Conservation (phyloP, 2,329 filamentous ascomycete species). For the Falciphora oryzae region DNA sequence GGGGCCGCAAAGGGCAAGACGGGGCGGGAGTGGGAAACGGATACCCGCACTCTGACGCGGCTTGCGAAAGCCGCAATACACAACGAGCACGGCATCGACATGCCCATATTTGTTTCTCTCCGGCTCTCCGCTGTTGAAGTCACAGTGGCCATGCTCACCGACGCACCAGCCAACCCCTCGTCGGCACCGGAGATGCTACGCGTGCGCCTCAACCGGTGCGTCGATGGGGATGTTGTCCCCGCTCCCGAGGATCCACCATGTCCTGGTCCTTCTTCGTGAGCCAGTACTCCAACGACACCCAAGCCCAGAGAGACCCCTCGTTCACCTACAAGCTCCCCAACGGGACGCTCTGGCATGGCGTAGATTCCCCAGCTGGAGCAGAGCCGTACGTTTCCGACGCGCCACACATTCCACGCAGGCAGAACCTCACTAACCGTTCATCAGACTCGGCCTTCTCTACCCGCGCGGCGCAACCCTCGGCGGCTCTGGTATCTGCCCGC, state of each 20-base stretch:
- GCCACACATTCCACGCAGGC: neutral
- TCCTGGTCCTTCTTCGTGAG: neutral
- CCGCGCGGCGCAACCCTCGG: neutral
- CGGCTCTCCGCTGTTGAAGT: too few species aligned
- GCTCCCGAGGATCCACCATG: neutral
- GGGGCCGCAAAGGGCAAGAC: too few species aligned
- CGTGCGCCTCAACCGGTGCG: too few species aligned
- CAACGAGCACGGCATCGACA: too few species aligned
- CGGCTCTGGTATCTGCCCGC: slow-evolving; percentile 35
- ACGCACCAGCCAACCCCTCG: too few species aligned
- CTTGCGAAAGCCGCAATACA: too few species aligned
- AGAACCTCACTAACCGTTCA: neutral
- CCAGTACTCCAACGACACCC: neutral
- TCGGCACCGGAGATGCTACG: too few species aligned
- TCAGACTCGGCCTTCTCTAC: neutral
- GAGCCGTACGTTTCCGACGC: neutral
- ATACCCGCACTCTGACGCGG: too few species aligned
- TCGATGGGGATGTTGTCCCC: too few species aligned
- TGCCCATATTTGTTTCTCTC: too few species aligned
- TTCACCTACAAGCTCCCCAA: neutral
- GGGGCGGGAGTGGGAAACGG: too few species aligned
- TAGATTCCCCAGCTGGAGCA: neutral
- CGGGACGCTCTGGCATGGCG: neutral
- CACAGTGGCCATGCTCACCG: too few species aligned
- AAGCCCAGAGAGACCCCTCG: neutral